Evolutionary conservation across 2,329 filamentous ascomycete species (phyloP), one percentile per base, ranked within the genome.

Genomic region (Exutisphaerella laricina): DNA sequence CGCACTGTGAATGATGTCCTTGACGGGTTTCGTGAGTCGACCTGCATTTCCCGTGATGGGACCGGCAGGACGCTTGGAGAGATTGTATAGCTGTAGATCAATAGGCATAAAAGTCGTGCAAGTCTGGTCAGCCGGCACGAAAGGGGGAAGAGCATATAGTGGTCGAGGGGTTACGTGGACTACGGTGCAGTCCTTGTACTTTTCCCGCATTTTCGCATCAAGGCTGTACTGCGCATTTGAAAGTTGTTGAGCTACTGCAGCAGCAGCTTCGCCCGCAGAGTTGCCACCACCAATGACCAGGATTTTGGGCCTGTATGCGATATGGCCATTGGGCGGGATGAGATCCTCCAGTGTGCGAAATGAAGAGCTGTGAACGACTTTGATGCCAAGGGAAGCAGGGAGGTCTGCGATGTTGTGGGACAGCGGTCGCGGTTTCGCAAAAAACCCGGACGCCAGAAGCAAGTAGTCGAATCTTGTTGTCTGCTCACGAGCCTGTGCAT

Each of bases 271-370:
- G 4, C 85, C 77, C 0, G 85, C 86, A 2, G 85, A 90, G 75
- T 92, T 88, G 55, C 88, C 85, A 0, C 85, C 86, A 1, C 87
- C 87, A 1, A 88, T 77, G 0, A 94, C 71, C 1, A 88, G 70
- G 12, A 92, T 79, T 56, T 81, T 85, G 13, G 77, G 75, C 1
- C 70, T 70, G 0, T 57, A 55, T 1, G 48, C 36, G 6, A 30
- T 5, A n/a, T n/a, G n/a, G 4, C 34, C 21, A 1, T 14, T 33
- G 6, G 40, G 23, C 3, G 44, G 43, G 20, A 64, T 50, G 1
- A 66, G 46, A 4, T 66, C 59, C 0, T 63, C 54, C 2, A 84
- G 62, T 41, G 75, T 70, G 3, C 82, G 71, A 39, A 87, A 81
- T 20, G 74, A 65, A 35, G 82, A 84, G 63, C 83, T 88, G 61